phyloP scores from a whole-genome alignment of 257 asterid genomes.

The Misopates orontium region DNA sequence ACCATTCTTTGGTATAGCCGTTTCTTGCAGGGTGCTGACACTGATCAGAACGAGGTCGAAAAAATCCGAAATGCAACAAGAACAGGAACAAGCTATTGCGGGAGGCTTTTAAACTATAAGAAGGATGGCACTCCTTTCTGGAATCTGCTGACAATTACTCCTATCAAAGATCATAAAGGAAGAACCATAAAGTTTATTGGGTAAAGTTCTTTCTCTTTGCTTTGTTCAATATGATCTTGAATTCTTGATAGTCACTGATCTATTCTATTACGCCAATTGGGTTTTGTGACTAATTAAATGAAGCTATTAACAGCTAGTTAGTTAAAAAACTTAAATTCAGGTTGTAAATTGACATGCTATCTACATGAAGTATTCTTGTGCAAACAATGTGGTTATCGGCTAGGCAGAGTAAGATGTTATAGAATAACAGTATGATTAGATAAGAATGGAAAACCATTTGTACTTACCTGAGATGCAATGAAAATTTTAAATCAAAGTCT shows the following conservation, averaged over 20 bases:
- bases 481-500: neutral
- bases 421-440: too few species aligned
- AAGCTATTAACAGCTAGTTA: neutral
- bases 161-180: constrained; percentile 90
- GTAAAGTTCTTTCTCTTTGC: constrained; percentile 38
- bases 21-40: constrained; percentile 91
- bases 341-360: neutral
- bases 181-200: constrained; percentile 84
- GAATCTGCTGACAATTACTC: constrained; percentile 89
- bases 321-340: neutral
- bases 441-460: constrained; percentile 2
- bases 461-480: neutral
- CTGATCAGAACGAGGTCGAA: constrained; percentile 81
- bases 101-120: constrained; percentile 93
- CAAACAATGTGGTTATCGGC: too few species aligned
- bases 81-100: constrained; percentile 86
- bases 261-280: neutral
- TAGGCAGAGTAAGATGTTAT: too few species aligned
- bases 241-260: neutral
- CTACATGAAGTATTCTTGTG: too few species aligned
- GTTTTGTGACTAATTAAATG: constrained; percentile 2
- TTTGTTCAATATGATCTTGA: neutral
- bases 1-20: constrained; percentile 70
- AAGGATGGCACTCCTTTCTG: constrained; percentile 96
- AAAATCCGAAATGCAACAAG: constrained; percentile 66